These are phyloP conservation scores for Cytospora chrysosperma DNA, from an alignment of 2,329 filamentous ascomycete species.

Conservation along the genomic window DNA sequence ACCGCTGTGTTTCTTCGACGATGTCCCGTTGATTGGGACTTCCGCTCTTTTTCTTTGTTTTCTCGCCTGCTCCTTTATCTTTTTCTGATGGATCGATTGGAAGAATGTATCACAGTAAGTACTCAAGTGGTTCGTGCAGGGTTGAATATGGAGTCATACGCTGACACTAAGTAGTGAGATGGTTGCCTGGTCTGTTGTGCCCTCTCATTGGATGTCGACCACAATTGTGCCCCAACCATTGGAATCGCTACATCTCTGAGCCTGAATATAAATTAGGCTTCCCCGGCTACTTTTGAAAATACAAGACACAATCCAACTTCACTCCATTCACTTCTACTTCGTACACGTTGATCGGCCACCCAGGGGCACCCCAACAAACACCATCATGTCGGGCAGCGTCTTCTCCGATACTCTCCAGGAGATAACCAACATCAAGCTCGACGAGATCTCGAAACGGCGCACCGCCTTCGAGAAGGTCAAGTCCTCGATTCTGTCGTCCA, in stretches of 20 bases:
- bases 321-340: background rate
- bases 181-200: background rate
- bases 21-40: too few relatives aligned
- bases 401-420: conserved; percentile 44
- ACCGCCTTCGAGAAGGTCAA: conserved; percentile 38
- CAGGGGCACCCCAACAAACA: background rate
- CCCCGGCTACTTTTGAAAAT: background rate
- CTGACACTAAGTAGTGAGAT: background rate
- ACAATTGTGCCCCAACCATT: too few relatives aligned
- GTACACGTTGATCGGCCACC: too few relatives aligned
- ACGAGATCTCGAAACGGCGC: conserved; percentile 43
- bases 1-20: too few relatives aligned
- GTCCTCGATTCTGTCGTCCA: conserved; percentile 31
- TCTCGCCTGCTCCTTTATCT: too few relatives aligned
- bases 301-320: too few relatives aligned
- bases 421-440: conserved; percentile 45
- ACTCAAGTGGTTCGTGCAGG: background rate
- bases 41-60: too few relatives aligned
- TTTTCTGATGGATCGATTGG: too few relatives aligned
- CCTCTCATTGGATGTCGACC: conserved; percentile 6
- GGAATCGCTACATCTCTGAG: too few relatives aligned
- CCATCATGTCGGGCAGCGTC: conserved; percentile 33
- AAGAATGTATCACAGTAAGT: background rate
- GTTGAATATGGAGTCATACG: background rate
- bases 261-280: background rate